Evolutionary conservation across 768 basidiomycete genomes (phyloP).

Genomic region (Crepidotus variabilis): DNA sequence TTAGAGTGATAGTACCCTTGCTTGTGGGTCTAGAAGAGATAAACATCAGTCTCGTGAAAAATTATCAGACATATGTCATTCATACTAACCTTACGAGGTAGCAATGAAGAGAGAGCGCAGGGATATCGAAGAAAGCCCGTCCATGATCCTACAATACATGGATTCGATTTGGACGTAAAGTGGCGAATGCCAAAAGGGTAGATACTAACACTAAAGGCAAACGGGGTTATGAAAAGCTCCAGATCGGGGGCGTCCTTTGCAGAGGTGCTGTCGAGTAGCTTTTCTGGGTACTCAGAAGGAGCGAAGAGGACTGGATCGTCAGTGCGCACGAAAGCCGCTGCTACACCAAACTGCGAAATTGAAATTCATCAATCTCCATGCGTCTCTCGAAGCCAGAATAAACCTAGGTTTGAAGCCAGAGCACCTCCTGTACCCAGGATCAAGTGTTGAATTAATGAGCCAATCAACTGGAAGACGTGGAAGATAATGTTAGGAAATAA

Average conservation of each 20-base stretch:
- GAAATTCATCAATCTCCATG: background rate
- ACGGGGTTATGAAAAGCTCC: slow-evolving; percentile 40
- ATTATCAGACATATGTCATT: too few species aligned
- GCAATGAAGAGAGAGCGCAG: slow-evolving; percentile 38
- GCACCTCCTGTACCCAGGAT: slow-evolving; percentile 42
- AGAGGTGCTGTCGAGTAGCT: slow-evolving; percentile 42
- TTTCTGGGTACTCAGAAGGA: slow-evolving; percentile 27
- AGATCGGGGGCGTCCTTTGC: slow-evolving; percentile 43
- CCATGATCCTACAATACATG: slow-evolving; percentile 36
- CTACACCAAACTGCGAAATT: slow-evolving; percentile 40
- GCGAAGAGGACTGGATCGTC: slow-evolving; percentile 50
- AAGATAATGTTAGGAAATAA: slow-evolving; percentile 28
- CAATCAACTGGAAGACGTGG: slow-evolving; percentile 24
- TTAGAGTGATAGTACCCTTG: slow-evolving; percentile 34
- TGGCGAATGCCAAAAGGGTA: background rate
- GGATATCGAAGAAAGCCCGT: slow-evolving; percentile 25
- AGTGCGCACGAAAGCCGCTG: slow-evolving; percentile 56
- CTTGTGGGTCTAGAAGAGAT: slow-evolving; percentile 34
- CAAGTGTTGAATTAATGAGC: slow-evolving; percentile 37
- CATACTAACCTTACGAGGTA: slow-evolving; percentile 37
- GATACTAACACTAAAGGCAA: slow-evolving; percentile 36
- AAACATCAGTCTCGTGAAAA: too few species aligned
- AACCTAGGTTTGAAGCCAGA: slow-evolving; percentile 50
- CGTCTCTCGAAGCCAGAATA: too few species aligned
- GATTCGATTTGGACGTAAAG: background rate